Evolutionary conservation across 306 rosid species (phyloP).

Genomic region (Cotoneaster glaucophyllus): DNA sequence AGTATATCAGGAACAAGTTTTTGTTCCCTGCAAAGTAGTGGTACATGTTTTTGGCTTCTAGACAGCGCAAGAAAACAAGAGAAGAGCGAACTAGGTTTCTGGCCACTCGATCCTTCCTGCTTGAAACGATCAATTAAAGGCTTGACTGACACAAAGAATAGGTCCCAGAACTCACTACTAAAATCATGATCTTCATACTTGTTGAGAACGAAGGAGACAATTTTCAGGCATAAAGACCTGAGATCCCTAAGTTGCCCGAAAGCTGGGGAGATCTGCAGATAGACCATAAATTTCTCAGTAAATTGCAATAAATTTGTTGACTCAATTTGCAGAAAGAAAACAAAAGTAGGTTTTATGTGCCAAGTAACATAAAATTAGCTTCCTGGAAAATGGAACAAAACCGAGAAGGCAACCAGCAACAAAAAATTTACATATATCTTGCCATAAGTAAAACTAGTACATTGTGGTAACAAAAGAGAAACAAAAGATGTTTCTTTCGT

Average conservation of each 20-base stretch:
- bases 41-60: constrained; percentile 56
- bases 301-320: background rate
- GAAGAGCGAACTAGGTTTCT: constrained; percentile 87
- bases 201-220: constrained; percentile 52
- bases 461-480: background rate
- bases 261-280: constrained; percentile 40
- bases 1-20: constrained; percentile 78
- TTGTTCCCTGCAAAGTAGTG: constrained; percentile 47
- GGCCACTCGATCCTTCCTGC: constrained; percentile 82
- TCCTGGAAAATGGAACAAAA: background rate
- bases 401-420: background rate
- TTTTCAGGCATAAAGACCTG: constrained; percentile 83
- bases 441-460: background rate
- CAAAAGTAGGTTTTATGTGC: background rate
- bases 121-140: constrained; percentile 61
- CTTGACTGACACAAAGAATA: constrained; percentile 66
- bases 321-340: background rate
- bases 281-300: background rate
- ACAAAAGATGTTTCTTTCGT: background rate
- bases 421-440: background rate
- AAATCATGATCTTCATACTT: constrained; percentile 72
- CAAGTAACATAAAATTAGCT: background rate
- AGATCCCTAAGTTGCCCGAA: constrained; percentile 73
- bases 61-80: constrained; percentile 91
- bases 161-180: constrained; percentile 65